Evolutionary conservation across 305 asterid species (phyloP).

Genomic region (Petunia hybrid): DNA sequence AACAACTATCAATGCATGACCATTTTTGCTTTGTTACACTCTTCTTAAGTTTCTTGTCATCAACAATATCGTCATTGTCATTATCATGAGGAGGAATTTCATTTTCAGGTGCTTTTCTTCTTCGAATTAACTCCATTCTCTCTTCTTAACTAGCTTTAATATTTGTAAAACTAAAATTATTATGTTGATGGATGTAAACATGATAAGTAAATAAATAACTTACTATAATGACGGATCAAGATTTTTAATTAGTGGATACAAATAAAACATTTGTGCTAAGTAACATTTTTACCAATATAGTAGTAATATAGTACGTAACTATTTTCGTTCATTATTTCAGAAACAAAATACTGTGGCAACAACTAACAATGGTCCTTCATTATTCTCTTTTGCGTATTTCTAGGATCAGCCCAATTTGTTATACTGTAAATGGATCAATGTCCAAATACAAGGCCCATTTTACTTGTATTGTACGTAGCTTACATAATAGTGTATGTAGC

Average conservation of each 20-base stretch:
- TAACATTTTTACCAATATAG: too few species aligned
- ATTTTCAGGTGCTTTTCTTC: conserved; percentile 57
- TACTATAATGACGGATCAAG: conserved; percentile 28
- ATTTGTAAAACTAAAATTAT: not conserved
- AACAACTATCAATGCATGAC: conserved; percentile 80
- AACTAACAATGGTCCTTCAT: too few species aligned
- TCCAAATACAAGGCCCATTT: not conserved
- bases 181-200: not conserved
- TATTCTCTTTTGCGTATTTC: not conserved
- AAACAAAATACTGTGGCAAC: too few species aligned
- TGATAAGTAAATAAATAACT: not conserved
- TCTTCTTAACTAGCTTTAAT: not conserved
- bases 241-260: not conserved
- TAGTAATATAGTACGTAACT: too few species aligned
- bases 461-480: too few species aligned
- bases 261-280: conserved; percentile 26
- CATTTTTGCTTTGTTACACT: conserved; percentile 53
- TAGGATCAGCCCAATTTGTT: not conserved
- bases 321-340: too few species aligned
- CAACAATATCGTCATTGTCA: conserved; percentile 31
- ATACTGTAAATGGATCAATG: too few species aligned
- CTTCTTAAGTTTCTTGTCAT: conserved; percentile 34
- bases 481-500: too few species aligned
- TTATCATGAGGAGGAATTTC: conserved; percentile 41
- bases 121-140: conserved; percentile 47